phyloP scores from a whole-genome alignment of 441 rosid species.

The Populus hybrid region DNA sequence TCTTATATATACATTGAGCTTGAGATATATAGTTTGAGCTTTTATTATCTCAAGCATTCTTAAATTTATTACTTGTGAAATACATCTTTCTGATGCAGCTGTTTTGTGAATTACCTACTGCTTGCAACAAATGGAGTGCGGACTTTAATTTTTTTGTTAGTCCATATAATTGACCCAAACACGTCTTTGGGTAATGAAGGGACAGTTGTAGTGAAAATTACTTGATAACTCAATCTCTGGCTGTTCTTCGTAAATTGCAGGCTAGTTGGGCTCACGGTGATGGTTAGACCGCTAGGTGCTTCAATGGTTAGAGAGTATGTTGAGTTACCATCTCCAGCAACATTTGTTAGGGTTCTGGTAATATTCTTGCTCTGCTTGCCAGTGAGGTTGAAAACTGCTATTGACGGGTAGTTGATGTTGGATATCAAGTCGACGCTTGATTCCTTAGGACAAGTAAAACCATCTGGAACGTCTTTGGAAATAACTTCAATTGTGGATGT shows the following conservation, averaged over 20 bases:
- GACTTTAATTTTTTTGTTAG: constrained; percentile 48
- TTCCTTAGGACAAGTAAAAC: constrained; percentile 49
- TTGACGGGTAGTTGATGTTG: constrained; percentile 72
- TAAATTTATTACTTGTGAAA: neutral
- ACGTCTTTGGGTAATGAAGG: constrained; percentile 32
- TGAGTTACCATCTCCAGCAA: constrained; percentile 47
- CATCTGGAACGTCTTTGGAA: constrained; percentile 37
- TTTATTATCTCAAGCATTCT: neutral
- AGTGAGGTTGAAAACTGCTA: constrained; percentile 44
- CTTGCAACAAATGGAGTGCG: constrained; percentile 59
- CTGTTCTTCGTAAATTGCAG: constrained; percentile 45
- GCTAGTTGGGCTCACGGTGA: constrained; percentile 44
- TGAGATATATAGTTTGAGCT: neutral
- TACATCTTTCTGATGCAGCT: neutral
- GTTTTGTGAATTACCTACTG: constrained; percentile 16
- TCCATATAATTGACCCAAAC: constrained; percentile 72
- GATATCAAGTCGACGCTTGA: constrained; percentile 46
- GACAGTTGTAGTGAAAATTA: constrained; percentile 25
- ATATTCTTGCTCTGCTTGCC: constrained; percentile 39
- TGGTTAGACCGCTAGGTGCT: constrained; percentile 33
- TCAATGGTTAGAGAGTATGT: constrained; percentile 36
- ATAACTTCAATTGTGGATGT: constrained; percentile 39
- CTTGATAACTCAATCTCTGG: constrained; percentile 51
- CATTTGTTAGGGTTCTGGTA: constrained; percentile 64
- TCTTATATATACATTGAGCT: neutral